These are phyloP conservation scores for Colletotrichum sp. DNA, from an alignment of 2,329 filamentous ascomycete genomes.

Conservation along the genomic window DNA sequence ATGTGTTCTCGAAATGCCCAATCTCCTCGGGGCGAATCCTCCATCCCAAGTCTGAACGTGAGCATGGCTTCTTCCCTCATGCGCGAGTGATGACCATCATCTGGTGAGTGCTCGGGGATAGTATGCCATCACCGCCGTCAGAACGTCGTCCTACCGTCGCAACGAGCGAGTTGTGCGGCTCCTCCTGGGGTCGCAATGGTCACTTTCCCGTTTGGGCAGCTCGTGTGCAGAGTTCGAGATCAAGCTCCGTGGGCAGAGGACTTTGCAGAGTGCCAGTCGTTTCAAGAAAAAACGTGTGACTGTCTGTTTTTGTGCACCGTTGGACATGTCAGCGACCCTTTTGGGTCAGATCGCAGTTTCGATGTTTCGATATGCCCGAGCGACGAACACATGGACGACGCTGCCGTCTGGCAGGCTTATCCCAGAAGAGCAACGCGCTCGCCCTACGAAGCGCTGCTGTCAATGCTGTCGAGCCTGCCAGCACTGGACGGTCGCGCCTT, in stretches of 20 bases:
- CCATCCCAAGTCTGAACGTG: background rate
- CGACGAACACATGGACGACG: constrained; percentile 1
- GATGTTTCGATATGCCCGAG: constrained; percentile 12
- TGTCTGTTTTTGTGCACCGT: background rate
- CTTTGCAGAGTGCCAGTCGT: background rate
- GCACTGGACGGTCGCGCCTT: background rate
- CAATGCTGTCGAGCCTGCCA: background rate
- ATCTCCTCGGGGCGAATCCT: background rate
- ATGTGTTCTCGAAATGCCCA: background rate
- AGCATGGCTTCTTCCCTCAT: background rate
- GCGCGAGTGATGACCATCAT: background rate
- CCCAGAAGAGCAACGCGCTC: background rate
- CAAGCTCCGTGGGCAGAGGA: background rate
- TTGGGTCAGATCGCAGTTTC: constrained; percentile 7
- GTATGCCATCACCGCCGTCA: background rate
- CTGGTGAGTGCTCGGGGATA: background rate
- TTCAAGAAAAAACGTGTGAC: background rate
- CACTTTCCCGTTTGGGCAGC: background rate
- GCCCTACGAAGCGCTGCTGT: background rate
- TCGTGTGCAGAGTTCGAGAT: background rate
- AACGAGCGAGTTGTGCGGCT: background rate
- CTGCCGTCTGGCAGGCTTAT: background rate
- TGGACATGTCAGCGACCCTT: background rate
- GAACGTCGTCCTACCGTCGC: background rate
- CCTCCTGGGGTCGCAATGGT: background rate